Conservation (phyloP, 140 eudicot genomes). For the Flaveria floridana region DNA sequence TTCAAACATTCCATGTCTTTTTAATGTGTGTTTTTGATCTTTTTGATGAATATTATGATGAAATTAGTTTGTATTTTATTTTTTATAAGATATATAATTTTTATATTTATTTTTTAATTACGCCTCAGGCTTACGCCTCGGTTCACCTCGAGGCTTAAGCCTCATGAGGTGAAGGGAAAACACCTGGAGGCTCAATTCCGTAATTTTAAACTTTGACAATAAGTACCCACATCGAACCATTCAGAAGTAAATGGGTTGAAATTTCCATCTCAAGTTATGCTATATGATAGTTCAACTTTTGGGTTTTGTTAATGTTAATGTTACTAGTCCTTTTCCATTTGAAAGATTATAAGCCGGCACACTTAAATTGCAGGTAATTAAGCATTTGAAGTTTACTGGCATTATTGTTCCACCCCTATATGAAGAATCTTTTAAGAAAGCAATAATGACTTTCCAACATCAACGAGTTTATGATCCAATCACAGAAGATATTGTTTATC, state of each 20-base stretch:
- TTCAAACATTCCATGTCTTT: no score
- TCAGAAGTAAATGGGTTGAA: not conserved
- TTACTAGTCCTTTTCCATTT: not conserved
- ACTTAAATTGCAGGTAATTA: conserved; percentile 61
- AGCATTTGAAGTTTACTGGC: conserved; percentile 75
- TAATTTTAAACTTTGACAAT: not conserved
- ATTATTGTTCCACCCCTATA: conserved; percentile 58
- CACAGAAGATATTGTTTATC: conserved; percentile 65
- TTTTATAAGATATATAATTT: no score
- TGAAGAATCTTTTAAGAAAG: conserved; percentile 83
- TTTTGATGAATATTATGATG: no score
- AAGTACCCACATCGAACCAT: not conserved
- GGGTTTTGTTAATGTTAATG: not conserved
- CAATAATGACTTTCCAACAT: conserved; percentile 79
- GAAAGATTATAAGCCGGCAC: not conserved
- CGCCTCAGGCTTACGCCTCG: no score
- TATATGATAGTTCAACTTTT: not conserved
- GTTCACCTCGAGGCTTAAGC: no score
- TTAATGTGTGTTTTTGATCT: no score
- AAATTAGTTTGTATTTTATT: no score
- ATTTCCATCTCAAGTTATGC: not conserved
- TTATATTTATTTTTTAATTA: no score
- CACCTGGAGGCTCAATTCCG: no score
- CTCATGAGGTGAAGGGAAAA: no score
- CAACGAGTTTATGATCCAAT: conserved; percentile 88